phyloP scores from a whole-genome alignment of 2,329 filamentous ascomycete species.

The Byssothecium circinans region DNA sequence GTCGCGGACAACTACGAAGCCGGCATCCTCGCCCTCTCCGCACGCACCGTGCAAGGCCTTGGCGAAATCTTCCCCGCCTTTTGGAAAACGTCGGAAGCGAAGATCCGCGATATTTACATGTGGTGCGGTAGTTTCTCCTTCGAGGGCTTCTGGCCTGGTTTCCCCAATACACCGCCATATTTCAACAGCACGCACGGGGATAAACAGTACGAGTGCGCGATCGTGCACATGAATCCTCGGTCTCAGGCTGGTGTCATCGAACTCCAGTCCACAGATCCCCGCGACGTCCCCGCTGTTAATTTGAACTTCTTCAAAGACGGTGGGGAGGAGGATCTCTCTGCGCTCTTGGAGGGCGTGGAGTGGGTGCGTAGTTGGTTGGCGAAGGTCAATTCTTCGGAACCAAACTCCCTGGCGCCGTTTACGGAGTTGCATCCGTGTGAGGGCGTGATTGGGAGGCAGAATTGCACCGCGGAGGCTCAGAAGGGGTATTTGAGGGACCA shows the following conservation, averaged over 20 bases:
- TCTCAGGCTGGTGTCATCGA: constrained; percentile 62
- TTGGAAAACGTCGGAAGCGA: constrained; percentile 24
- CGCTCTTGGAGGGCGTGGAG: constrained; percentile 58
- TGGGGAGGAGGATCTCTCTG: constrained; percentile 51
- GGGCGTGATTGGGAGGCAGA: constrained; percentile 55
- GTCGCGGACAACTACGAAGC: constrained; percentile 29
- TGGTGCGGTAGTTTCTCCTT: constrained; percentile 33
- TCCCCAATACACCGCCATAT: constrained; percentile 22
- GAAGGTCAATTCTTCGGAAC: constrained; percentile 25
- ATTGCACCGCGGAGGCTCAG: constrained; percentile 42
- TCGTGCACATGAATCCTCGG: constrained; percentile 51
- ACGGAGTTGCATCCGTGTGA: constrained; percentile 53
- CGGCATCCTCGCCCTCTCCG: constrained; percentile 21
- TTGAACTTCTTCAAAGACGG: constrained; percentile 41
- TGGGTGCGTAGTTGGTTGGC: constrained; percentile 50
- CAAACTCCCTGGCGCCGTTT: constrained; percentile 44
- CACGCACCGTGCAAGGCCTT: constrained; percentile 18
- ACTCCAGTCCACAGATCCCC: constrained; percentile 62
- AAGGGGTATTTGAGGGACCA: constrained; percentile 30
- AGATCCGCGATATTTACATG: constrained; percentile 33
- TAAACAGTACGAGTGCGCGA: constrained; percentile 30
- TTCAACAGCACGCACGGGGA: constrained; percentile 25
- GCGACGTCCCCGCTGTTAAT: constrained; percentile 61
- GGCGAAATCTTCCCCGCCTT: constrained; percentile 29
- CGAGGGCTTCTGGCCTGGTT: constrained; percentile 33